Evolutionary conservation across 1,284 basidiomycete genomes (phyloP), one percentile per base, ranked within the genome.

Genomic region (Nidula niveotomentosa): DNA sequence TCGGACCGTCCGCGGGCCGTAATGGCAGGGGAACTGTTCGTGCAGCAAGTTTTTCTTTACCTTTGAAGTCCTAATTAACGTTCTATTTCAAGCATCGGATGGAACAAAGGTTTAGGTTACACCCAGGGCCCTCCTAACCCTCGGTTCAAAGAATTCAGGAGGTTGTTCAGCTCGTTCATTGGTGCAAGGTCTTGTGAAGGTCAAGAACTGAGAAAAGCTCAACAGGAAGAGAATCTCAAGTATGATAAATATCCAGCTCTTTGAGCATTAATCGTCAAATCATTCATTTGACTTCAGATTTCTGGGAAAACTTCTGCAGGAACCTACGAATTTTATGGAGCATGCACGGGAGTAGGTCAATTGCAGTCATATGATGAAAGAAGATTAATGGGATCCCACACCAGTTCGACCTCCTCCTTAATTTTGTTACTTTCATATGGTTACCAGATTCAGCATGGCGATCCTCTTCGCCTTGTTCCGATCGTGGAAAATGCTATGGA

Each of bases 11-110:
- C 75, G 1, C 53, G 62, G 1, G 68, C 74, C 13, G 59, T 73
- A 5, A 76, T 78, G 75, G 72, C 70, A 3, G 74, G 75, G 4
- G 73, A 78, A 58, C 64, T 78, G 76, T 77, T 36, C 53, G 74
- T 67, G 9, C 8, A 33, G 35, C 36, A 33, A 35, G 8, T 17
- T 18, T 30, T 50, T 15, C 54, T 36, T n/a, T 5, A 30, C 9
- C 30, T 33, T 15, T n/a, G 23, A 37, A 15, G 13, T 6, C 12
- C 33, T 13, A 49, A 8, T 30, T 18, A 30, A 35, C 12, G 12
- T 30, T 49, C 18, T 33, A 9, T 30, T 35, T 49, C 12, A 56
- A 76, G 75, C 0, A 72, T 76, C 8, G 76, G 76, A 7, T 78
- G 76, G 76, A 64, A 72, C 45, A 70, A 68, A 23, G 76, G 74